Base-by-base conservation (phyloP, 176 grass and related monocot species). In the Aegilops tauschii region DNA sequence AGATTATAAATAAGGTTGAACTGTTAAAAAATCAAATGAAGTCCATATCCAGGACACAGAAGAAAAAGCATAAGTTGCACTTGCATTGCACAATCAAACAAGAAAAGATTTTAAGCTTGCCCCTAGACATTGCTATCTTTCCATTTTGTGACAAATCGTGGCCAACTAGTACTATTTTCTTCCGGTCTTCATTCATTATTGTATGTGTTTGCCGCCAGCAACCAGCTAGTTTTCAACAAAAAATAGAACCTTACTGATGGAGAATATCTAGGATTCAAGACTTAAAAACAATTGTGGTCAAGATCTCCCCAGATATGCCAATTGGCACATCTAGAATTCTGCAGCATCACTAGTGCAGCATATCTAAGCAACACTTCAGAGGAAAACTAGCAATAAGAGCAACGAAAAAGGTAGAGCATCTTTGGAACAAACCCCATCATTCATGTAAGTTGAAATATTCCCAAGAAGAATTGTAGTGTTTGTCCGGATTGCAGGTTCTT, bases 401-500 rank as follows among this genome's bases (percentile, higher is more conserved):
- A 82, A 59, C 17, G 0, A 82, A 89, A 73, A 83, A 27, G 37
- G 61, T 68, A 2, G 49, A 76, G 76, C 32, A 20, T 78, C 28
- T 78, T 97, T 62, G 84, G 80, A 49, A 94, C 90, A 47, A 82
- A 99, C 97, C 92, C 94, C 97, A 4, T 99, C 94, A 93, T 96
- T 99, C 92, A 99, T 96, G 83, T 94, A 91, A 86, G 75, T 99
- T 62, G 94, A 89, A 82, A 99, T 99, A 73, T 99, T 99, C 81
- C 97, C 97, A 63, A 99, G 89, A 86, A 99, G 92, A 87, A 99
- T 99, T 70, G 97, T 96, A 75, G 97, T 99, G 82, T 96, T 99
- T 32, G 94, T 99, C 68, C 97, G 89, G 87, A 99, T 99, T 84
- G 92, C 94, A 42, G 94, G 90, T 76, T 99, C 97, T 94, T 99